phyloP scores from a whole-genome alignment of 257 asterid species.

The Petunia axillaris region DNA sequence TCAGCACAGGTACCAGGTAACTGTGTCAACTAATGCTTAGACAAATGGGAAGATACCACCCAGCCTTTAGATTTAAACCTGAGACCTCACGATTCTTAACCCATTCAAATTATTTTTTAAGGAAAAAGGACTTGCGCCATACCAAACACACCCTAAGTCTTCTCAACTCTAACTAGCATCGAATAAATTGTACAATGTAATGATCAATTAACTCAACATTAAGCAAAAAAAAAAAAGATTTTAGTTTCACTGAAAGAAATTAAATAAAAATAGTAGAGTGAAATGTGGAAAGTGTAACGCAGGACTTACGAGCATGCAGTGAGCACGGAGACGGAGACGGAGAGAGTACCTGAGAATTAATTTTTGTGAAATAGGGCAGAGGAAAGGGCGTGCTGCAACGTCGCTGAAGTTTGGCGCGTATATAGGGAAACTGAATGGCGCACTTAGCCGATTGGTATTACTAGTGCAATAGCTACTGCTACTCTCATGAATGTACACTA shows the following conservation, averaged over 20 bases:
- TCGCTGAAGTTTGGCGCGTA: background rate
- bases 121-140: too few relatives aligned
- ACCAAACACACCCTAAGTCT: too few relatives aligned
- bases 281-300: background rate
- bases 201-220: background rate
- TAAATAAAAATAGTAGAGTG: background rate
- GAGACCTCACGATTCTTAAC: too few relatives aligned
- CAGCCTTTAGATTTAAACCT: too few relatives aligned
- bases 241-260: background rate
- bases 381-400: constrained; percentile 11
- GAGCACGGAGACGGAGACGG: background rate
- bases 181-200: background rate
- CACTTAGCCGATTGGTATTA: background rate
- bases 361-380: background rate
- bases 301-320: constrained; percentile 8
- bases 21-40: too few relatives aligned
- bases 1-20: too few relatives aligned
- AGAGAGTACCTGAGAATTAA: background rate
- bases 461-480: background rate
- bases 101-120: too few relatives aligned
- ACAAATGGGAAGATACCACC: too few relatives aligned
- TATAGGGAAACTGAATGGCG: background rate
- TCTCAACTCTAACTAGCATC: background rate
- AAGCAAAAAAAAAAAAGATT: background rate
- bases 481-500: too few relatives aligned